Conservation (phyloP, 2,329 filamentous ascomycete genomes). For the Celoporthe dispersa region DNA sequence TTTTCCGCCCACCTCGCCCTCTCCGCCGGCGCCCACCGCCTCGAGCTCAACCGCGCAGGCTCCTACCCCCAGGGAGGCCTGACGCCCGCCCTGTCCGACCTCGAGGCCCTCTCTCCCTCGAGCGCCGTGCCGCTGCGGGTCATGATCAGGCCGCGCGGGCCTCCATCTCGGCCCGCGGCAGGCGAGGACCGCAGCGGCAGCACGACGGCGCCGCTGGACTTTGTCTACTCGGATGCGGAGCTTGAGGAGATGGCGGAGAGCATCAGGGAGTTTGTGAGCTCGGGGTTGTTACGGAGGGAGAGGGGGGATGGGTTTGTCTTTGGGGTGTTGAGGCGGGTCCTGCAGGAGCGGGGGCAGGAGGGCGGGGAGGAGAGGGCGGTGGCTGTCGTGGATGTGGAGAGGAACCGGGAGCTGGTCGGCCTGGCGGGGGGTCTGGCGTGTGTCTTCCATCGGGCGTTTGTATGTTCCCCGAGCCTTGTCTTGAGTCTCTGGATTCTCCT, state of each 20-base stretch:
- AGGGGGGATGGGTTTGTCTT: slow-evolving; percentile 63
- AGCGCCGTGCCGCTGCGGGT: slow-evolving; percentile 49
- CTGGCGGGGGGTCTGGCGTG: slow-evolving; percentile 48
- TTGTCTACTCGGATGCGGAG: slow-evolving; percentile 53
- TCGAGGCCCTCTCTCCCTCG: slow-evolving; percentile 39
- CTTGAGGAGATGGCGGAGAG: slow-evolving; percentile 47
- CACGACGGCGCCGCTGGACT: slow-evolving; percentile 42
- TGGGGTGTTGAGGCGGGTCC: slow-evolving; percentile 45
- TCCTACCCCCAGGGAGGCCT: slow-evolving; percentile 57
- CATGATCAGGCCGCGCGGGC: slow-evolving; percentile 59
- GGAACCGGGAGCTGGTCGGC: slow-evolving; percentile 46
- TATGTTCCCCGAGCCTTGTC: slow-evolving; percentile 7
- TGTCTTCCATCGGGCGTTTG: slow-evolving; percentile 61
- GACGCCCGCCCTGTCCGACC: slow-evolving; percentile 50
- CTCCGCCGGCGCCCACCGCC: slow-evolving; percentile 45
- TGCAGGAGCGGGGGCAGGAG: not conserved
- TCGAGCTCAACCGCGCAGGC: slow-evolving; percentile 58
- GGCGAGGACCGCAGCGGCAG: slow-evolving; percentile 12
- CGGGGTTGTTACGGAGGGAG: slow-evolving; percentile 42
- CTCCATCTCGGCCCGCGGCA: slow-evolving; percentile 29
- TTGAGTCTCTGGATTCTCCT: not conserved
- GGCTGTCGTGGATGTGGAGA: slow-evolving; percentile 45
- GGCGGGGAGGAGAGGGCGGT: not conserved
- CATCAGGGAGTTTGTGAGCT: slow-evolving; percentile 44
- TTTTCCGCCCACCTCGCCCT: slow-evolving; percentile 45